phyloP scores from a whole-genome alignment of 139 green algal genomes.

The Diplosphaera chodatii region DNA sequence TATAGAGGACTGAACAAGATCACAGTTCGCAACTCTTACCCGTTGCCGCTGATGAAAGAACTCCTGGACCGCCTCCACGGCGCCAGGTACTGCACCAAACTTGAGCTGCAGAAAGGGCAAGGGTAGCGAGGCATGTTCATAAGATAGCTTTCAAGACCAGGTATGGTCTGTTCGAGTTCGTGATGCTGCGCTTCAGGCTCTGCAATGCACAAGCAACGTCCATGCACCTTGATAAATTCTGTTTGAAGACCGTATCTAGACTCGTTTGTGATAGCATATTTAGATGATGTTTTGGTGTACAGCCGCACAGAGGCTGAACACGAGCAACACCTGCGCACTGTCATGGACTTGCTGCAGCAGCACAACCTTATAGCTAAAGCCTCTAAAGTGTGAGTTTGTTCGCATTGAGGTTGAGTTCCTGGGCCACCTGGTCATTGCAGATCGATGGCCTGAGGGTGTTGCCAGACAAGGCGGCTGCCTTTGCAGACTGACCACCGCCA shows the following conservation, averaged over 20 bases:
- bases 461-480: constrained; percentile 24
- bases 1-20: constrained; percentile 46
- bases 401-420: constrained; percentile 18
- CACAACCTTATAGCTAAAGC: constrained; percentile 21
- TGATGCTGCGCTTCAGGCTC: constrained; percentile 35
- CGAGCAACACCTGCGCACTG: constrained; percentile 21
- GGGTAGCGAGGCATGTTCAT: constrained; percentile 11
- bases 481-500: constrained; percentile 23
- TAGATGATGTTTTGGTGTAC: constrained; percentile 55
- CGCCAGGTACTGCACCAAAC: constrained; percentile 15
- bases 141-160: constrained; percentile 34
- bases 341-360: constrained; percentile 17
- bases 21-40: constrained; percentile 43
- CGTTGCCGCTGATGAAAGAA: constrained; percentile 40
- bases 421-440: constrained; percentile 21
- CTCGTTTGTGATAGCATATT: constrained; percentile 43
- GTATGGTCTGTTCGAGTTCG: constrained; percentile 28
- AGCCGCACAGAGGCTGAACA: constrained; percentile 29
- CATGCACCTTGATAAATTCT: constrained; percentile 32
- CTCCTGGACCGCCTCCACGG: constrained; percentile 34
- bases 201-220: constrained; percentile 47
- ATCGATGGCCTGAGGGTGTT: constrained; percentile 14
- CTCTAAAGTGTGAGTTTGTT: constrained; percentile 18
- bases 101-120: constrained; percentile 15
- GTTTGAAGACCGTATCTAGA: constrained; percentile 17